A percentile compares a stretch with the other conserved stretches of the same genome.
Evolutionary conservation across 2,329 filamentous ascomycete species (phyloP).

Genomic region (Fusarium protoensiforme): DNA sequence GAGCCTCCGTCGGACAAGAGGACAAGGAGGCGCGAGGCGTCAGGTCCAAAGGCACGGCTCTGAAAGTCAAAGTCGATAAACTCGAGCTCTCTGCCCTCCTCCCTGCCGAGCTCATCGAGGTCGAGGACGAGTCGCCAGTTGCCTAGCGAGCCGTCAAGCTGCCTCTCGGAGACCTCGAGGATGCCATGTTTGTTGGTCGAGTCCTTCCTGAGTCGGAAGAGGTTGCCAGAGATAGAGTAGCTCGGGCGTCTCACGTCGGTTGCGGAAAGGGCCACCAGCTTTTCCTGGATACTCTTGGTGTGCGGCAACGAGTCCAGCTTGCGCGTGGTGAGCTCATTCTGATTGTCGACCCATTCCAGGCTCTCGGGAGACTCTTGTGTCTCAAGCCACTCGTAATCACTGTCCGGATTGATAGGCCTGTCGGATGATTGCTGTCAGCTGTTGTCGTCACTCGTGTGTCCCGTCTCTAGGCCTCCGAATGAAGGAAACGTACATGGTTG

Average conservation of each 20-base stretch:
- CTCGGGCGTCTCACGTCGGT: not conserved
- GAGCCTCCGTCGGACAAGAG: not conserved
- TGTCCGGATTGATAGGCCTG: not conserved
- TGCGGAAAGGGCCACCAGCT: not conserved
- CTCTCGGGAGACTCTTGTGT: not conserved
- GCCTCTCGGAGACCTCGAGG: not conserved
- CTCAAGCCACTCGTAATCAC: not conserved
- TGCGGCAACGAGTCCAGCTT: not conserved
- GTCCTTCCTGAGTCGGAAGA: not conserved
- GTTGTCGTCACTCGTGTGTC: not conserved
- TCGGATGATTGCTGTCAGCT: not conserved
- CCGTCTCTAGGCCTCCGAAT: not conserved
- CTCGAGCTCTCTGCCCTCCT: not conserved
- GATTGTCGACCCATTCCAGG: not conserved
- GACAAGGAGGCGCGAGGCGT: not conserved
- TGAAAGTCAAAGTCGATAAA: not conserved
- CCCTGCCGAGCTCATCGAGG: not conserved
- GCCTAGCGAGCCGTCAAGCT: not conserved
- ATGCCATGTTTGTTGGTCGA: not conserved
- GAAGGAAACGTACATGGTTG: not conserved
- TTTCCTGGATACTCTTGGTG: not conserved
- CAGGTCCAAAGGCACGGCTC: not conserved
- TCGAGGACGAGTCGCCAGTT: not conserved
- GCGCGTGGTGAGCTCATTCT: not conserved
- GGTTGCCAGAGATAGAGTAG: not conserved